Percentiles rank a stretch among this genome's conserved stretches.
phyloP scores from a whole-genome alignment of 805 yeast genomes.

The Martiniozyma abietophila region DNA sequence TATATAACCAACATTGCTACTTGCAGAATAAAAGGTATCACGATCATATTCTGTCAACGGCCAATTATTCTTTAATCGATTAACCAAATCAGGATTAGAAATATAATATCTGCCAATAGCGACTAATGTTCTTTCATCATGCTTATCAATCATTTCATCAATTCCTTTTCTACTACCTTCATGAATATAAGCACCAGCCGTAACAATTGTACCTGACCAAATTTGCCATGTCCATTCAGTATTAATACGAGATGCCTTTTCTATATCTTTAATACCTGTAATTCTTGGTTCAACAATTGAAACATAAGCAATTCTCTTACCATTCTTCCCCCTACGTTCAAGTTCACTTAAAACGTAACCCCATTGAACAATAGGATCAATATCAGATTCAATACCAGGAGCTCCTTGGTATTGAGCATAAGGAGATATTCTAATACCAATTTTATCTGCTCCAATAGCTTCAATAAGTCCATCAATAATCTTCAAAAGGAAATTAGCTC shows the following conservation, averaged over 20 bases:
- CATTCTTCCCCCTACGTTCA: conserved; percentile 23
- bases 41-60: conserved; percentile 32
- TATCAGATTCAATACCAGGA: conserved; percentile 28
- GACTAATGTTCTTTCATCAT: conserved; percentile 36
- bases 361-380: conserved; percentile 28
- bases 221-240: conserved; percentile 14
- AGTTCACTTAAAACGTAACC: conserved; percentile 32
- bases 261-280: conserved; percentile 9
- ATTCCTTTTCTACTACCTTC: conserved; percentile 16
- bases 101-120: conserved; percentile 32
- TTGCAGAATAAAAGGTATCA: conserved; percentile 27
- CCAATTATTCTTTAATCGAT: conserved; percentile 28
- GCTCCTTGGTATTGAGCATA: conserved; percentile 31
- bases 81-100: conserved; percentile 36
- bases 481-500: conserved; percentile 33
- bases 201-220: conserved; percentile 18
- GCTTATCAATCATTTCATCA: conserved; percentile 14
- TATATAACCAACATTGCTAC: conserved; percentile 11
- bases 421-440: conserved; percentile 43
- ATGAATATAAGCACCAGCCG: conserved; percentile 20
- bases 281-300: conserved; percentile 56
- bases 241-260: conserved; percentile 7
- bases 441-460: conserved; percentile 42
- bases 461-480: conserved; percentile 41
- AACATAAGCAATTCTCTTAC: conserved; percentile 18